Base-by-base conservation (phyloP, 768 basidiomycete species). In the Boletus rubropictus region DNA sequence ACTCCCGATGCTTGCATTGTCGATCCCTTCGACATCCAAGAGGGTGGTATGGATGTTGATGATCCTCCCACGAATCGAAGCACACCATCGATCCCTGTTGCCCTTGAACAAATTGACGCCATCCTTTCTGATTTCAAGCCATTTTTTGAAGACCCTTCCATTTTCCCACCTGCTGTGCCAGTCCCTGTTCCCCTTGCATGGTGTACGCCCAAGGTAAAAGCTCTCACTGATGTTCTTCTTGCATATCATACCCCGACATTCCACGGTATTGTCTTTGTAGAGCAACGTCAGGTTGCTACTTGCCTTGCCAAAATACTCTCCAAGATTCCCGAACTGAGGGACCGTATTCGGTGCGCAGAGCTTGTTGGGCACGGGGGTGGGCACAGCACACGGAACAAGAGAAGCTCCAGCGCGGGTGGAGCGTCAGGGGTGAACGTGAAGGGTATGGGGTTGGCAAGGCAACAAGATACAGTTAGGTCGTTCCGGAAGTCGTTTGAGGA, bases 221-320 rank as follows among this genome's bases (percentile, higher is more conserved):
- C 68, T 3, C 75, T 94, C 29, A 71, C 83, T 14, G 76, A 81
- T 17, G 67, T 84, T 39, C 72, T 94, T 21, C 65, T 78, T 27
- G 70, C 70, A 28, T 73, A 82, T 57, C 66, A 77, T 41, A 74
- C 74, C 11, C 56, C 63, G 2, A 64, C 73, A 12, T 89, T 92
- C 58, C 89, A 91, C 56, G 80, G 80, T 17, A 93, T 94, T 51
- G 73, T 94, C 36, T 95, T 95, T 61, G 89, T 90, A 15, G 82
- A 90, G 50, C 89, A 90, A 59, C 78, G 91, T 9, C 88, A 91
- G 54, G 75, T 86, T 14, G 91, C 90, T 2, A 69, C 76, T 15
- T 80, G 80, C 38, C 73, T 95, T 12, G 76, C 85, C 2, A 78
- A 70, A 55, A 62, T 91, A 25, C 69, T 95, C 4, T 72, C 78